phyloP scores from a whole-genome alignment of 1,139 yeast species.

The Ogataea hybrid region DNA sequence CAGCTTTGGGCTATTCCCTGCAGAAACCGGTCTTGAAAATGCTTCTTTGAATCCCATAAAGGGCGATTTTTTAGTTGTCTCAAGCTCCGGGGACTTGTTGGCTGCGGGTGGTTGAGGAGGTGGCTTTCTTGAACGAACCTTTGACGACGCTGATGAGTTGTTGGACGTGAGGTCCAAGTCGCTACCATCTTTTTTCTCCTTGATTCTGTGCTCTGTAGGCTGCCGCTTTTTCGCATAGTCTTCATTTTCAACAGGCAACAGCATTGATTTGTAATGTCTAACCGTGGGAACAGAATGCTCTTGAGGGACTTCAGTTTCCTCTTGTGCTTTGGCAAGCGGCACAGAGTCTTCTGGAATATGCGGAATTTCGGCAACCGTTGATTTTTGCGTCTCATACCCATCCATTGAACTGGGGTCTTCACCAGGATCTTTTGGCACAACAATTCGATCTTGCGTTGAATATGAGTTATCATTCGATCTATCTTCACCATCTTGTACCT shows the following conservation, averaged over 20 bases:
- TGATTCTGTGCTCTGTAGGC: not conserved
- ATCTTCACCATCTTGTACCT: no score
- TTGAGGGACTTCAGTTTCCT: not conserved
- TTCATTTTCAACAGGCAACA: conserved; percentile 3
- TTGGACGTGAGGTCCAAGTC: not conserved
- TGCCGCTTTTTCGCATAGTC: not conserved
- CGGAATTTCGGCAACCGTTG: no score
- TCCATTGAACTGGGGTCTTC: no score
- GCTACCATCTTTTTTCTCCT: not conserved
- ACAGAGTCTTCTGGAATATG: no score
- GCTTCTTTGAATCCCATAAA: conserved; percentile 21
- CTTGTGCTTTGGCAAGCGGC: no score
- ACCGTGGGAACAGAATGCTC: not conserved
- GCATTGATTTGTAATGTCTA: conserved; percentile 6
- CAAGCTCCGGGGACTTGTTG: conserved; percentile 1
- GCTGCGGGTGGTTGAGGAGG: conserved; percentile 13
- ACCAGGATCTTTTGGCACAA: no score
- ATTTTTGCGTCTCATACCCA: no score
- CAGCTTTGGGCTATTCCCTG: conserved; percentile 12
- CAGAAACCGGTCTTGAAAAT: conserved; percentile 17
- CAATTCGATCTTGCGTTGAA: no score
- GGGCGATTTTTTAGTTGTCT: conserved; percentile 15
- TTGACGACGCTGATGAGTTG: conserved; percentile 9
- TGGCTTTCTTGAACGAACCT: conserved; percentile 16
- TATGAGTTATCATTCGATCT: no score